These are phyloP conservation scores for Amoebophrya sp. DNA, from an alignment of 169 alveolate genomes.

Conservation along the genomic window DNA sequence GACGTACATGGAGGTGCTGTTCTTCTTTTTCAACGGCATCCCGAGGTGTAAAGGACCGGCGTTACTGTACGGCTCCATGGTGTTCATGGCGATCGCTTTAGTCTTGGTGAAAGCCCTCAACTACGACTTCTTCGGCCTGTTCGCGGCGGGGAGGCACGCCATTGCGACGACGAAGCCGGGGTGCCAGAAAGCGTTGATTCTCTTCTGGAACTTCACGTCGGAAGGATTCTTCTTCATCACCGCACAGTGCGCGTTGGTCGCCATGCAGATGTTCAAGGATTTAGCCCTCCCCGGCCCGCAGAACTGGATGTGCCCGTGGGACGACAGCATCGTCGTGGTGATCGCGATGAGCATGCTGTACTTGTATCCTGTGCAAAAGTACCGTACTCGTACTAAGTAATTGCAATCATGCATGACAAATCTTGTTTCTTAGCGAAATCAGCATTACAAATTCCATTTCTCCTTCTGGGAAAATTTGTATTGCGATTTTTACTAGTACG, in stretches of 20 bases:
- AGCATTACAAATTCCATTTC: too few relatives aligned
- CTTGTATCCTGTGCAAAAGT: too few relatives aligned
- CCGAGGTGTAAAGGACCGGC: slow-evolving; percentile 33
- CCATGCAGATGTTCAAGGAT: slow-evolving; percentile 23
- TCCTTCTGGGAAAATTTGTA: too few relatives aligned
- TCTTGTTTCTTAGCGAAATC: too few relatives aligned
- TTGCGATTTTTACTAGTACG: too few relatives aligned
- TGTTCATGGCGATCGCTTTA: not conserved
- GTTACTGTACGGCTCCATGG: not conserved
- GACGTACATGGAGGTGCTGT: not conserved
- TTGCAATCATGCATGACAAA: too few relatives aligned
- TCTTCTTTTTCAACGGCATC: slow-evolving; percentile 9
- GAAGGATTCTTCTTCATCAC: not conserved
- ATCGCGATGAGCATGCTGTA: not conserved
- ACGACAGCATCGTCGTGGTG: not conserved
- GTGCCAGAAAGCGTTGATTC: slow-evolving; percentile 6
- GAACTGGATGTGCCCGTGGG: slow-evolving; percentile 36
- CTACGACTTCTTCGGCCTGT: slow-evolving; percentile 31
- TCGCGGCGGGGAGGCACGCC: slow-evolving; percentile 22
- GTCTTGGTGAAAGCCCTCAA: not conserved
- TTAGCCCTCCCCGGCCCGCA: not conserved
- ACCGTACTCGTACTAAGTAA: too few relatives aligned
- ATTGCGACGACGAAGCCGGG: not conserved
- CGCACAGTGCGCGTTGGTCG: not conserved
- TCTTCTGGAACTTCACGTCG: not conserved